Base-by-base conservation (phyloP, 1,284 basidiomycete species). In the Trichosporon inkin region DNA sequence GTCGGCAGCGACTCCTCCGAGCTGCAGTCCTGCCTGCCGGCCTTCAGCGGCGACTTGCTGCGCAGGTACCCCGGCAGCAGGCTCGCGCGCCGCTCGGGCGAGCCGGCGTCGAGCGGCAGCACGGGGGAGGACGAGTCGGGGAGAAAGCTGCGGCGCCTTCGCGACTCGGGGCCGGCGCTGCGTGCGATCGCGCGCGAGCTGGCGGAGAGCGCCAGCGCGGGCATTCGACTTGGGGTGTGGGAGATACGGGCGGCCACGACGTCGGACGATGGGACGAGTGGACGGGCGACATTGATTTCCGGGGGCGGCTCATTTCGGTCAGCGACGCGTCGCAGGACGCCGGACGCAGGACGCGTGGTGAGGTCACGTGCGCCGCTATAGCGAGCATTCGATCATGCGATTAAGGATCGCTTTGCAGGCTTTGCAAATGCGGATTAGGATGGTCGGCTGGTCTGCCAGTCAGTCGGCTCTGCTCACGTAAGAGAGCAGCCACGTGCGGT, bases 1-100 rank as follows among this genome's bases (percentile, higher is more conserved):
- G 53, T 40, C 24, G 53, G 22, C n/a, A 38, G 44, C 8, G 44
- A 49, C 44, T 49, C 44, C 16, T 49, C 44, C 13, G 44, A 49
- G 44, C 44, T 24, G 28, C 28, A 22, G 7, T 22, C 28, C 28
- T 24, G 3, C 13, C 22, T 32, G 14, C n/a, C 40, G n/a, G 34
- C 10, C 22, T n/a, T 54, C 8, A 10, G 8, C 11, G 53, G 36
- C 14, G 53, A 54, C 14, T 5, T 8, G 28, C 28, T 8, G 28
- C 8, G 28, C 28, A 49, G 10, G 28, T 49, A 40, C 6, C 35
- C 38, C n/a, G 53, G 53, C 7, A 54, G 35, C 13, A 24, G 19
- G 38, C 36, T 54, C 7, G 22, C 24, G 16, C 11, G 24, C 44
- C 2, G 44, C 5, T 32, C 28, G 28, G 28, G 28, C 28, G 28